These are phyloP conservation scores for Lolium rigidum DNA, from an alignment of 176 grass and related monocot species.

Conservation along the genomic window DNA sequence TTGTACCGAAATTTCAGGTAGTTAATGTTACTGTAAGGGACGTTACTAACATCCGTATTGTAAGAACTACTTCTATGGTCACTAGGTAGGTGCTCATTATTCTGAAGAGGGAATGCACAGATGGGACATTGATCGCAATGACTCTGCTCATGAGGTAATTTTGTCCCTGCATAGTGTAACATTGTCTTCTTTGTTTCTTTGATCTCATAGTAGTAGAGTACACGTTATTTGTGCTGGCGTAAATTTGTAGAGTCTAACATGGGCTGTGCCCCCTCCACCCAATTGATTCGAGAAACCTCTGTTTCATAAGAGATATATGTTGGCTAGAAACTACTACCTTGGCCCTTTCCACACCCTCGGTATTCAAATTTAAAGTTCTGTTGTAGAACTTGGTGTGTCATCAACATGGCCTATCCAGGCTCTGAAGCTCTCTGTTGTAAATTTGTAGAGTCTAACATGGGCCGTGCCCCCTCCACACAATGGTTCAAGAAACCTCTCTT, in stretches of 20 bases:
- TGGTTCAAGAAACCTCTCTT: background rate
- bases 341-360: background rate
- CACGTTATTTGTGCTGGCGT: no score
- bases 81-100: constrained; percentile 94
- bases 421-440: background rate
- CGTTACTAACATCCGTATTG: constrained; percentile 13
- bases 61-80: constrained; percentile 39
- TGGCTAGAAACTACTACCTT: background rate
- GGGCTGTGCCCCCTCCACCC: no score
- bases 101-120: constrained; percentile 99
- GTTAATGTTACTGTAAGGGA: constrained; percentile 13
- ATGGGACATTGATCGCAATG: constrained; percentile 81
- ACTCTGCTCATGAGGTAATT: constrained; percentile 50
- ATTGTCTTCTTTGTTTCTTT: background rate
- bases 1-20: no score
- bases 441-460: no score
- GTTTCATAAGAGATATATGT: background rate
- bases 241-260: no score
- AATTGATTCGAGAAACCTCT: background rate
- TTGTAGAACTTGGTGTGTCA: background rate
- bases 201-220: background rate
- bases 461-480: background rate
- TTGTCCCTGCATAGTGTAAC: constrained; percentile 1
- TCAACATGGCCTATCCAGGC: background rate
- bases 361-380: background rate